Base-by-base conservation (phyloP, 2,329 filamentous ascomycete genomes). In the Fusarium mangiferae region DNA sequence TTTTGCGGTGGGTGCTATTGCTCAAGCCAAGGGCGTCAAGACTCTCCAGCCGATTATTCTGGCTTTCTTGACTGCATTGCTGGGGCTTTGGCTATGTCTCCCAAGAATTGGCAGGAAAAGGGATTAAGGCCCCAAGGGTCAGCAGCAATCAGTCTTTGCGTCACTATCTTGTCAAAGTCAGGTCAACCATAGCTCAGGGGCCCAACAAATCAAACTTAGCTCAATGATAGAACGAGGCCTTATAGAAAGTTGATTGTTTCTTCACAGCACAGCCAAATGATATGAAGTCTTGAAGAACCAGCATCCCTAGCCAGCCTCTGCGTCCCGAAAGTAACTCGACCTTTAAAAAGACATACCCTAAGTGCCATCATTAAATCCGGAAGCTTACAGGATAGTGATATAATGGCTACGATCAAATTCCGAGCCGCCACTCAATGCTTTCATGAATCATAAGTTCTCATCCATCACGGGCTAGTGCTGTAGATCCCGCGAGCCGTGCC, bases 1-100 rank as follows among this genome's bases (percentile, higher is more conserved):
- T 66, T 84, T 94, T 84, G 87, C 89, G 0, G 90, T 93, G 0
- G 92, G 92, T 10, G 90, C 90, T 4, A 87, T 94, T 76, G 91
- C 92, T 5, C 85, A 89, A 74, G 83, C 82, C 3, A 86, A 84
- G 69, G 89, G 89, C 1, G 88, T 91, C 6, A 81, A 85, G 72
- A 87, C 87, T 9, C 77, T 91, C 42, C 89, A 91, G 72, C 88
- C 89, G 0, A 84, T 90, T 33, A 83, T 90, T 14, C 80, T 90
- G n/a, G 85, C 83, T 0, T 73, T 90, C 28, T 75, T 90, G 48
- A 85, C 72, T 5, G 78, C 81, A 6, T 82, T 87, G 66, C 72
- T 86, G 3, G 62, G 81, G 1, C 48, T 88, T 15, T 90, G 88
- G 88, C 70, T 85, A 24, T 78, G 83, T 22, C 70, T 89, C 35